Percentiles rank a stretch among this genome's conserved stretches.
Evolutionary conservation across 192 early-diverging fungal species (phyloP).

Genomic region (Chytriomyces confervae): DNA sequence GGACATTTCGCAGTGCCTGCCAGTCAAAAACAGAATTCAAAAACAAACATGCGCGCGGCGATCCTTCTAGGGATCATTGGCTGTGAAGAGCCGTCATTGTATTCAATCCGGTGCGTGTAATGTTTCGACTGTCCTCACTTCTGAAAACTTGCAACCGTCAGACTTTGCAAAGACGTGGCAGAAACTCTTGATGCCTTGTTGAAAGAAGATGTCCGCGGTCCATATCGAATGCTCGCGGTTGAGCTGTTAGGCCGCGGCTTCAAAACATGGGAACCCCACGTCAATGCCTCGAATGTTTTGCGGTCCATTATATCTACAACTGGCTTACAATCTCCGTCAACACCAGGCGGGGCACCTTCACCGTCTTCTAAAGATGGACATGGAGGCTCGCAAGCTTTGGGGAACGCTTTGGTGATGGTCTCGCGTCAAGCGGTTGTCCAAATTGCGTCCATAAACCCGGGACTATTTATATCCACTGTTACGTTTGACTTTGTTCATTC

Average conservation of each 20-base stretch:
- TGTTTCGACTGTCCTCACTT: neutral
- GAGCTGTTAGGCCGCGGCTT: slow-evolving; percentile 79
- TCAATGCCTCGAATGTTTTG: slow-evolving; percentile 70
- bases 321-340: slow-evolving; percentile 38
- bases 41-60: slow-evolving; percentile 60
- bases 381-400: neutral
- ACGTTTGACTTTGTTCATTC: slow-evolving; percentile 77
- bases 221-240: slow-evolving; percentile 66
- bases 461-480: slow-evolving; percentile 74
- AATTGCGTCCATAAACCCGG: slow-evolving; percentile 69
- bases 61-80: slow-evolving; percentile 82
- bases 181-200: slow-evolving; percentile 71
- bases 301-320: slow-evolving; percentile 64
- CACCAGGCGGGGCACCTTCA: slow-evolving; percentile 3
- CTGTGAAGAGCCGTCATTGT: slow-evolving; percentile 57
- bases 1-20: slow-evolving; percentile 15
- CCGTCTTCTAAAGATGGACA: slow-evolving; percentile 5
- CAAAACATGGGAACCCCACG: slow-evolving; percentile 74
- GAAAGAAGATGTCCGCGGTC: slow-evolving; percentile 57
- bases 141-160: slow-evolving; percentile 20
- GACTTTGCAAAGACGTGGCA: slow-evolving; percentile 64
- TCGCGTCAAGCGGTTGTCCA: slow-evolving; percentile 76
- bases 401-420: slow-evolving; percentile 53
- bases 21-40: slow-evolving; percentile 52
- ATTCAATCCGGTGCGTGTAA: slow-evolving; percentile 37